Evolutionary conservation across 116 monocot species (phyloP), one percentile per base, ranked within the genome.

Genomic region (Phalaenopsis hybrid): DNA sequence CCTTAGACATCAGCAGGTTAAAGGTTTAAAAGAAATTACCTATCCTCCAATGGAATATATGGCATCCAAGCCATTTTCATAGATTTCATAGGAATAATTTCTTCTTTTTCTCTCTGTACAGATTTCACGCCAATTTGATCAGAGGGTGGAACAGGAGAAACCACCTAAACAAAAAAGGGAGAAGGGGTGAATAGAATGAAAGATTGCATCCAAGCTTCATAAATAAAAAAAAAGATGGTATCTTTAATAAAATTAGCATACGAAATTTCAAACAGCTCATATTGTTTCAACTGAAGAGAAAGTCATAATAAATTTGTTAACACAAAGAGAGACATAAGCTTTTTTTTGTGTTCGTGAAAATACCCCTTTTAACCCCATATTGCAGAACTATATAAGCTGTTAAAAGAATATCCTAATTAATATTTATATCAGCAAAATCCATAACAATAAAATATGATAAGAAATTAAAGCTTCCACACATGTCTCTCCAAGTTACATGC

Each of bases 1-100:
- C 4, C 41, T 73, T 46, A 10, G 28, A 20, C 4, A 75, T 9
- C 37, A 43, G 43, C 5, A 81, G 16, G 15, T 28, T 16, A 80
- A 77, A 84, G 0, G 3, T 70, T 68, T 31, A 79, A 17, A 70
- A 79, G 33, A 28, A 13, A 55, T 55, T 83, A 94, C 94, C 98
- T 86, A 44, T 89, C 46, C 73, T 90, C 90, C 61, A 95, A 58
- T 13, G 95, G 98, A 82, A 95, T 89, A 81, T 98, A 97, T 44
- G 96, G 94, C 41, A 94, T 87, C 96, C 96, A 97, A 63, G 83
- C 88, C 92, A 97, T 92, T 84, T 97, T 94, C 96, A 97, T 97
- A 65, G 87, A 82, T 81, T 92, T 92, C 96, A 97, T 97, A 7
- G 96, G 94, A 80, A 94, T 82, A 78, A 97, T 94, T 20, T 97